These are phyloP conservation scores for Aspergillus novofumigatus DNA, from an alignment of 2,329 filamentous ascomycete genomes.

Conservation along the genomic window DNA sequence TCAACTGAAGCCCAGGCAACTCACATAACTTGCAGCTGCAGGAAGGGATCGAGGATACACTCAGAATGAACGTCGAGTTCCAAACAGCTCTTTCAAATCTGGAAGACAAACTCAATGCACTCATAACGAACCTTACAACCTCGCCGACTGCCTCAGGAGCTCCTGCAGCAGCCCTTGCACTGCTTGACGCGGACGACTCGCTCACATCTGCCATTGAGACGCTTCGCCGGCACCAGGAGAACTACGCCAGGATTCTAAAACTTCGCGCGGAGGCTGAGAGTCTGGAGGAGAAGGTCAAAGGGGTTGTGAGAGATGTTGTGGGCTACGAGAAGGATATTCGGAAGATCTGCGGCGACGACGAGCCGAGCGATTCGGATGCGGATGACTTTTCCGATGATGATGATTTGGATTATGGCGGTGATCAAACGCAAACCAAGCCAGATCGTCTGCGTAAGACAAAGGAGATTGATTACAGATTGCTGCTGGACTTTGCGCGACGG, in stretches of 20 bases:
- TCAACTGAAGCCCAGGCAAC: not conserved
- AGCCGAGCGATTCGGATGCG: slow-evolving; percentile 27
- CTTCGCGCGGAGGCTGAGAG: slow-evolving; percentile 38
- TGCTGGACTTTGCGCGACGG: slow-evolving; percentile 43
- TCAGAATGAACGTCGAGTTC: slow-evolving; percentile 38
- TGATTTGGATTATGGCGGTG: slow-evolving; percentile 3
- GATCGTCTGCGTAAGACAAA: slow-evolving; percentile 18
- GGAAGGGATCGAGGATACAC: not conserved
- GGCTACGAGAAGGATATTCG: slow-evolving; percentile 39
- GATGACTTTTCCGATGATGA: slow-evolving; percentile 19
- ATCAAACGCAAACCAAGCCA: slow-evolving; percentile 4
- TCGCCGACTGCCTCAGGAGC: slow-evolving; percentile 42
- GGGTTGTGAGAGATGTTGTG: slow-evolving; percentile 39
- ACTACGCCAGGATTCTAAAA: slow-evolving; percentile 39
- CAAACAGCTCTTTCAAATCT: slow-evolving; percentile 38
- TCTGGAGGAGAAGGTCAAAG: slow-evolving; percentile 39
- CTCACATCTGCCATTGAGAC: slow-evolving; percentile 39
- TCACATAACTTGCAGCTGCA: not conserved
- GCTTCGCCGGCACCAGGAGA: slow-evolving; percentile 42
- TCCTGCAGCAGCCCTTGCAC: slow-evolving; percentile 36
- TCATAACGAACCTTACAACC: slow-evolving; percentile 40
- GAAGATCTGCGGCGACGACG: slow-evolving; percentile 28
- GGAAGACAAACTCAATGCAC: slow-evolving; percentile 40
- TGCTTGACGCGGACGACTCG: slow-evolving; percentile 41
- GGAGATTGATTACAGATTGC: slow-evolving; percentile 41